Conservation (phyloP, 371 early-diverging fungal genomes). For the Mortierella sp. region DNA sequence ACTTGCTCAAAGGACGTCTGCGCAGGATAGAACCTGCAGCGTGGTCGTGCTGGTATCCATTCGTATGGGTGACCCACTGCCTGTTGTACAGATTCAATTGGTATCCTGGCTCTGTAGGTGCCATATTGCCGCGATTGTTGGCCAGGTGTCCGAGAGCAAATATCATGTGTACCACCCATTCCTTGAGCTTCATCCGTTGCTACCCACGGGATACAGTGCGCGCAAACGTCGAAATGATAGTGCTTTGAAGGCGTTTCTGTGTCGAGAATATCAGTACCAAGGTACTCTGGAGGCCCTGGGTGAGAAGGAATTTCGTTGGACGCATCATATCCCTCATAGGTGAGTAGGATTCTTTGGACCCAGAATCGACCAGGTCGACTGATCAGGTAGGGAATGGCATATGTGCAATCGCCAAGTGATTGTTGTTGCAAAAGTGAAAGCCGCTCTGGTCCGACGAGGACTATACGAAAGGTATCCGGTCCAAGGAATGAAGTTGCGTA, state of each 20-base stretch:
- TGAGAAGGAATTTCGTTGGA: conserved; percentile 11
- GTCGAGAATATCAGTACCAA: conserved; percentile 15
- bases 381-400: conserved; percentile 39
- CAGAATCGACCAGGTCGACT: conserved; percentile 39
- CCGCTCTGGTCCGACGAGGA: conserved; percentile 32
- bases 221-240: conserved; percentile 33
- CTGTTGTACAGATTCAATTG: conserved; percentile 16
- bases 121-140: conserved; percentile 33
- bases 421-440: conserved; percentile 38
- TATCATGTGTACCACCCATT: conserved; percentile 11
- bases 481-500: conserved; percentile 23
- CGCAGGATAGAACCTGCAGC: conserved; percentile 21
- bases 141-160: conserved; percentile 9
- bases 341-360: conserved; percentile 33
- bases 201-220: conserved; percentile 22
- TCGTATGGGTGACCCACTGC: conserved; percentile 23
- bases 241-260: conserved; percentile 4
- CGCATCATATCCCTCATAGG: conserved; percentile 29
- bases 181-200: conserved; percentile 21
- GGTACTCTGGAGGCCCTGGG: conserved; percentile 17
- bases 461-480: conserved; percentile 37
- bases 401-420: conserved; percentile 27
- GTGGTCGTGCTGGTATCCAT: conserved; percentile 35
- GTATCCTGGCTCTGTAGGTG: conserved; percentile 14
- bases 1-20: conserved; percentile 15